Conservation (phyloP, 2,329 filamentous ascomycete species). For the Fusarium keratoplasticum region DNA sequence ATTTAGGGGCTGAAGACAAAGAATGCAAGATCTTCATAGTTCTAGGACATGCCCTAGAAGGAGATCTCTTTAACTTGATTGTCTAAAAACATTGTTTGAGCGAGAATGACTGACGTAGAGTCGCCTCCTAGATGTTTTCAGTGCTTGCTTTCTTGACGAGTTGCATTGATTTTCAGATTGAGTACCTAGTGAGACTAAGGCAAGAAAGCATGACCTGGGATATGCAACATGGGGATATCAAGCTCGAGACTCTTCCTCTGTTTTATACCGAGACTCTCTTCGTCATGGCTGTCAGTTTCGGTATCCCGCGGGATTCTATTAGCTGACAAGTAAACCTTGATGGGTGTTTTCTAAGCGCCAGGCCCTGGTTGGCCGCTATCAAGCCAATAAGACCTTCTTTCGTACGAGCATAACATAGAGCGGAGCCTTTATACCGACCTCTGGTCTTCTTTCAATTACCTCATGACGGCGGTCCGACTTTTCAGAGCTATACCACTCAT, state of each 20-base stretch:
- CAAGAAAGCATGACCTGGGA: conserved; percentile 82
- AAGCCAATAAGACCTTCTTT: neutral
- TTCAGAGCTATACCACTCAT: neutral
- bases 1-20: neutral
- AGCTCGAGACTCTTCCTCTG: no score
- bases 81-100: conserved; percentile 84
- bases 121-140: conserved; percentile 87
- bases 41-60: conserved; percentile 85
- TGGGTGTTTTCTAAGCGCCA: neutral
- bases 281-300: conserved; percentile 85
- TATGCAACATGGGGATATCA: conserved; percentile 87
- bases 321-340: neutral
- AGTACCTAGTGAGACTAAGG: no score
- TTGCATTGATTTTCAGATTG: neutral
- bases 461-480: neutral
- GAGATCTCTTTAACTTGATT: conserved; percentile 92
- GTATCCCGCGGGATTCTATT: neutral
- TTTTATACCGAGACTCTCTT: conserved; percentile 59
- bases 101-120: conserved; percentile 80
- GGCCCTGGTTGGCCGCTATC: neutral
- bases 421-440: neutral
- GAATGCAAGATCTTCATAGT: conserved; percentile 86
- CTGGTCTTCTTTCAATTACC: neutral
- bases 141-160: conserved; percentile 88
- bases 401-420: neutral